These are phyloP conservation scores for Leucaena leucocephala DNA, from an alignment of 306 rosid species.

Conservation along the genomic window DNA sequence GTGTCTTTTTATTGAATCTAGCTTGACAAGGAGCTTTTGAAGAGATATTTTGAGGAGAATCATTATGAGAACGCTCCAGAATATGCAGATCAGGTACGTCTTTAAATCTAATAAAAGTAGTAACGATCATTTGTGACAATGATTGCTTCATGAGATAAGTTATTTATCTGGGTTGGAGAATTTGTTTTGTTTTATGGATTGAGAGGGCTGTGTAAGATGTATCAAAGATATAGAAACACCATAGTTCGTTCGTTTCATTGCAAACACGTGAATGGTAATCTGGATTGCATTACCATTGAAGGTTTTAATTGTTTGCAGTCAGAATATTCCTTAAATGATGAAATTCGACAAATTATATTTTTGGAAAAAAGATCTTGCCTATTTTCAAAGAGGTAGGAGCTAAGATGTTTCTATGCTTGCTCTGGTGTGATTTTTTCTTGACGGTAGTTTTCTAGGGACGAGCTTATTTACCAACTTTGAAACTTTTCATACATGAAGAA, in stretches of 20 bases:
- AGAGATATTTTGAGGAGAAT: constrained; percentile 70
- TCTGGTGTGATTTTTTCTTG: constrained; percentile 7
- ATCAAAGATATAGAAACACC: not conserved
- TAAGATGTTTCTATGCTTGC: constrained; percentile 18
- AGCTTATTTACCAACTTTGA: not conserved
- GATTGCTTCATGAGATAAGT: constrained; percentile 13
- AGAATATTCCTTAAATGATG: constrained; percentile 29
- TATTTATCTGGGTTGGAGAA: constrained; percentile 17
- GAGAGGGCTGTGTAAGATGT: not conserved
- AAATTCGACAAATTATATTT: constrained; percentile 21
- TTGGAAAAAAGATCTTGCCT: constrained; percentile 9
- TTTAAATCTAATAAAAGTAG: constrained; percentile 22
- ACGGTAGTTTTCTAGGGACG: not conserved
- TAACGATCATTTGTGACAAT: constrained; percentile 1
- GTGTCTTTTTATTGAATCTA: constrained; percentile 45
- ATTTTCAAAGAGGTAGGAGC: constrained; percentile 7
- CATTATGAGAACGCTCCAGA: constrained; percentile 69
- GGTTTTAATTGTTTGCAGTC: constrained; percentile 23
- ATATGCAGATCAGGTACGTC: constrained; percentile 82
- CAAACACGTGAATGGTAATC: too few relatives aligned
- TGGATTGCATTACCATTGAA: too few relatives aligned
- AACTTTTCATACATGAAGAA: not conserved
- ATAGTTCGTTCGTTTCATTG: not conserved
- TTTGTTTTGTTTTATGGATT: not conserved
- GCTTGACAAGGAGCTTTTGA: constrained; percentile 88